These are phyloP conservation scores for Exophiala sideris DNA, from an alignment of 2,329 filamentous ascomycete species.

Conservation along the genomic window DNA sequence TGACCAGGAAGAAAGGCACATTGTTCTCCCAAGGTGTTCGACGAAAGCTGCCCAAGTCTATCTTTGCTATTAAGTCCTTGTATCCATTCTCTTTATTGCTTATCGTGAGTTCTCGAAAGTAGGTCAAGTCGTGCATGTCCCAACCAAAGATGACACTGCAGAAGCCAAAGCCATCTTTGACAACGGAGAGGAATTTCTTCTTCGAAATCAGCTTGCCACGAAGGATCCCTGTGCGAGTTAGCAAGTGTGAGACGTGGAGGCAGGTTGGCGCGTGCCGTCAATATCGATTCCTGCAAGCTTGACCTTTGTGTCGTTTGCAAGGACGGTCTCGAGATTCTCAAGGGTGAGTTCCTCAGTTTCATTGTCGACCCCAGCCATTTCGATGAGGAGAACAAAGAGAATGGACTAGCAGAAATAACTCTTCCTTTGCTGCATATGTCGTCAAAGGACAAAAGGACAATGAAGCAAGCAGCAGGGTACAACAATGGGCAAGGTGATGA, in stretches of 20 bases:
- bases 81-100: slow-evolving; percentile 92
- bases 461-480: neutral
- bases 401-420: neutral
- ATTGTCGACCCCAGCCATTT: slow-evolving; percentile 14
- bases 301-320: slow-evolving; percentile 70
- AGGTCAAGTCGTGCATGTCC: slow-evolving; percentile 95
- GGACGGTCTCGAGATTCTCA: slow-evolving; percentile 63
- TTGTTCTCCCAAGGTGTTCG: slow-evolving; percentile 89
- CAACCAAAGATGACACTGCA: slow-evolving; percentile 93
- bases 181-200: slow-evolving; percentile 84
- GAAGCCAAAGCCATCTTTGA: slow-evolving; percentile 81
- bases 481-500: neutral
- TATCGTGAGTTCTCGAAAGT: slow-evolving; percentile 77
- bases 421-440: too few species aligned
- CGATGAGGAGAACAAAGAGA: neutral
- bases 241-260: neutral
- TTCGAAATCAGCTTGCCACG: slow-evolving; percentile 90
- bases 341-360: slow-evolving; percentile 49
- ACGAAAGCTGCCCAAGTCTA: slow-evolving; percentile 73
- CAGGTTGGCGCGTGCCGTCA: slow-evolving; percentile 55
- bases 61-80: slow-evolving; percentile 75
- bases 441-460: neutral
- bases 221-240: slow-evolving; percentile 49
- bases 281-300: slow-evolving; percentile 87
- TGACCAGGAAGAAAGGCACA: slow-evolving; percentile 79